Base-by-base conservation (phyloP, 2,329 filamentous ascomycete species). In the Acephala macrosclerotiorum region DNA sequence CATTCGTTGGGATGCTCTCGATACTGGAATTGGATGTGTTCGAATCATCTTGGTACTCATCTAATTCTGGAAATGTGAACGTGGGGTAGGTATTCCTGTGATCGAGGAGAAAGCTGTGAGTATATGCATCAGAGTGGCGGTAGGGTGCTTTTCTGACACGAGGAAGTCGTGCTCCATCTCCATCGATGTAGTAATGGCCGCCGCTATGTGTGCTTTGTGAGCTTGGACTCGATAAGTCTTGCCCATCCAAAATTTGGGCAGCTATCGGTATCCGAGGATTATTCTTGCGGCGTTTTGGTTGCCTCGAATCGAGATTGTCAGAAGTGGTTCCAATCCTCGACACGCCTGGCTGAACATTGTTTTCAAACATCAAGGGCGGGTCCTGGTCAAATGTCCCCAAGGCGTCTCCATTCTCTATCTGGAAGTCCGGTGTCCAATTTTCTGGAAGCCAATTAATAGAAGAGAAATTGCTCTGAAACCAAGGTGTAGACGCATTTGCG, bases 401-500 rank as follows among this genome's bases (percentile, higher is more conserved):
- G 4, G 11, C n/a, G 18, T 67, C 57, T 33, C 61, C 56, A 11
- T 42, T 36, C 35, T 55, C 45, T 3, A 66, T 56, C 38, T 56
- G 57, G 38, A 73, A 67, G 55, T 72, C 66, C 1, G 71, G 69
- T 6, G 58, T 68, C 69, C 72, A 74, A 49, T 72, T 56, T 33
- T 72, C 71, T 38, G 72, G 69, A 5, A 73, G 58, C 72, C 71
- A 74, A 61, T 73, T 72, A 26, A 74, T 70, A 18, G 72, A 72
- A 11, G 71, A 71, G 35, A 65, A 65, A 53, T 58, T 68, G 33
- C 65, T 49, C 20, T 49, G n/a, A 49, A 49, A 69, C 71, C 69
- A 73, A 18, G 65, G 60, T 16, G 38, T 53, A 12, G 58, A 9
- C 22, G 35, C 25, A 20, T 3, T 22, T 33, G 29, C 51, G 18